phyloP scores from a whole-genome alignment of 306 rosid genomes.

The Prunus padus region DNA sequence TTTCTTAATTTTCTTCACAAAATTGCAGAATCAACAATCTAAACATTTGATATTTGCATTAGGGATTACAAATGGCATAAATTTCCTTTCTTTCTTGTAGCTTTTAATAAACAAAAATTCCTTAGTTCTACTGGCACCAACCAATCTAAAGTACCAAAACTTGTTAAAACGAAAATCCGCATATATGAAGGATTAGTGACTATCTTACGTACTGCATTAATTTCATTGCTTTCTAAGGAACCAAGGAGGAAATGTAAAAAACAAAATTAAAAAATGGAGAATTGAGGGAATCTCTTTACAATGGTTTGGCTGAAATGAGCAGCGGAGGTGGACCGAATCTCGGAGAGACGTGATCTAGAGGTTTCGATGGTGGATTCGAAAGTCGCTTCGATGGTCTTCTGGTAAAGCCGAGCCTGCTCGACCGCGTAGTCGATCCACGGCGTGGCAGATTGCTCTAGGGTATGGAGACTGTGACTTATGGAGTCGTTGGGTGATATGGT shows the following conservation, averaged over 20 bases:
- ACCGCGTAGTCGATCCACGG: constrained; percentile 65
- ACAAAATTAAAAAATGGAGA: not conserved
- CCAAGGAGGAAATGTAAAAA: not conserved
- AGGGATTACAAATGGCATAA: not conserved
- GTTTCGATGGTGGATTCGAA: constrained; percentile 56
- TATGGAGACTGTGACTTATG: constrained; percentile 19
- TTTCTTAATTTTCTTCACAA: not conserved
- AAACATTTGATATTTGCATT: not conserved
- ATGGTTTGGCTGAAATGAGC: constrained; percentile 61
- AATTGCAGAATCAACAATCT: not conserved
- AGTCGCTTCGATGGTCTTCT: constrained; percentile 46
- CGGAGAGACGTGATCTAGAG: constrained; percentile 59
- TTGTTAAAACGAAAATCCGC: not conserved
- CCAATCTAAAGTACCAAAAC: not conserved
- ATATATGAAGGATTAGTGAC: not conserved
- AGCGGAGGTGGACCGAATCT: constrained; percentile 70
- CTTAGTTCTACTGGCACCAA: not conserved
- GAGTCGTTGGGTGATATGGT: constrained; percentile 15
- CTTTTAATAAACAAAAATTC: not conserved
- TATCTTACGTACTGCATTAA: not conserved
- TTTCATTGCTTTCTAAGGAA: not conserved
- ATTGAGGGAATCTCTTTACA: constrained; percentile 36
- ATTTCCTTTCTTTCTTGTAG: not conserved
- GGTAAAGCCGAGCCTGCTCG: constrained; percentile 62
- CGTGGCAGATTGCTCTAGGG: constrained; percentile 34